Conservation (phyloP, 1,139 yeast species). For the Saccharomyces hybrid region DNA sequence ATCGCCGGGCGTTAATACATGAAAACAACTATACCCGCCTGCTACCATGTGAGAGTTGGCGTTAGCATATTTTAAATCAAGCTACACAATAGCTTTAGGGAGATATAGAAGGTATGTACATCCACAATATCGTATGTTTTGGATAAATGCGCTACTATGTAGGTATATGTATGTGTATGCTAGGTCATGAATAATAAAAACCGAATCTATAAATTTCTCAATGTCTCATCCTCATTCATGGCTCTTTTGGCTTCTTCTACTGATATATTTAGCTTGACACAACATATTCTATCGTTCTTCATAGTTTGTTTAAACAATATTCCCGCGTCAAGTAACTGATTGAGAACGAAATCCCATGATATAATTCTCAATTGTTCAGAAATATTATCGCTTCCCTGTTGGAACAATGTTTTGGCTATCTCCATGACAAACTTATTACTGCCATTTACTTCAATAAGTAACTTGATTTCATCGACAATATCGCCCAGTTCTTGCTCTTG, state of each 20-base stretch:
- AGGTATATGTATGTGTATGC: neutral
- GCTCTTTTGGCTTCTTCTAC: slow-evolving; percentile 62
- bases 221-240: slow-evolving; percentile 45
- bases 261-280: slow-evolving; percentile 58
- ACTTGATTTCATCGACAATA: slow-evolving; percentile 66
- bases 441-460: slow-evolving; percentile 37
- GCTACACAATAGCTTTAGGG: neutral
- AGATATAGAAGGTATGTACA: neutral
- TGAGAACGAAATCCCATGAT: slow-evolving; percentile 34
- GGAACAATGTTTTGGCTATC: slow-evolving; percentile 26
- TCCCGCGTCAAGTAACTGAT: slow-evolving; percentile 74
- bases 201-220: slow-evolving; percentile 17
- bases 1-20: neutral
- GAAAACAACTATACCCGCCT: neutral
- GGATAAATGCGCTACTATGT: neutral
- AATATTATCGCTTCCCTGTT: slow-evolving; percentile 14
- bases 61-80: neutral
- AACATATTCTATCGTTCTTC: slow-evolving; percentile 59
- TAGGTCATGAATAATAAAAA: neutral
- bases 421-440: slow-evolving; percentile 26
- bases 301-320: slow-evolving; percentile 58
- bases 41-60: neutral
- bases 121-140: neutral
- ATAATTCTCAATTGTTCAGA: slow-evolving; percentile 27
- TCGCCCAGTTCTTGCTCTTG: slow-evolving; percentile 73